Evolutionary conservation across 2,329 filamentous ascomycete genomes (phyloP), one percentile per base, ranked within the genome.

Genomic region (Cladosporium sp.): DNA sequence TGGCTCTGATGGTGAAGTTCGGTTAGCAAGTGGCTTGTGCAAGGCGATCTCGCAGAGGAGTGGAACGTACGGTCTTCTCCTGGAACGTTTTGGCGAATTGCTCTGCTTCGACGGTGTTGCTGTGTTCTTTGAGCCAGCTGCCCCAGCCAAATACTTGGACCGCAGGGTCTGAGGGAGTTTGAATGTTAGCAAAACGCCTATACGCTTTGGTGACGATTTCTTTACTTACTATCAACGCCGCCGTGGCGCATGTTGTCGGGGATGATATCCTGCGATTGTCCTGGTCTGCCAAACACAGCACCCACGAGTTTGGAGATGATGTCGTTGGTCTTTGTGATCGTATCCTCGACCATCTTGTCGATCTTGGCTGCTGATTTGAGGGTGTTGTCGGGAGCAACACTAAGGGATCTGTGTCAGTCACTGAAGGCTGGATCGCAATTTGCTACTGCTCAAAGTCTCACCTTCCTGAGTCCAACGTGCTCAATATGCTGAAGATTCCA

Each of bases 261-360:
- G 14, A 63, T 63, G 26, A 28, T 21, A 32, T 54, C 49, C 36
- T 63, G 60, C 3, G 21, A 26, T 26, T 52, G 47, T 18, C 47
- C 47, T 12, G 36, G 24, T 21, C 24, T 54, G 30, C 60, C 60
- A 18, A 63, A 63, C 18, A 63, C 60, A 14, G 58, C 58, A n/a
- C 21, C 58, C 12, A 60, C 58, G 38, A 60, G 38, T n/a, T 44
- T 8, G 15, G 34, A 44, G 38, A 44, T 44, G 15, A 44, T 44
- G 38, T 44, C 38, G 38, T 44, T 44, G 38, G 38, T 44, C 38
- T 44, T 44, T n/a, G 38, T 44, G 38, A 44, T 44, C 3, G 38
- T 44, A n/a, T 44, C 18, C 18, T 44, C 38, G 18, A 44, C 38
- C 38, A 44, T 44, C 38, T 44, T 44, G 18, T 44, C 38, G 18